A percentile compares a stretch with the other conserved stretches of the same genome.
Conservation (phyloP, 2,329 filamentous ascomycete genomes). For the Cucurbitaria berberidis region DNA sequence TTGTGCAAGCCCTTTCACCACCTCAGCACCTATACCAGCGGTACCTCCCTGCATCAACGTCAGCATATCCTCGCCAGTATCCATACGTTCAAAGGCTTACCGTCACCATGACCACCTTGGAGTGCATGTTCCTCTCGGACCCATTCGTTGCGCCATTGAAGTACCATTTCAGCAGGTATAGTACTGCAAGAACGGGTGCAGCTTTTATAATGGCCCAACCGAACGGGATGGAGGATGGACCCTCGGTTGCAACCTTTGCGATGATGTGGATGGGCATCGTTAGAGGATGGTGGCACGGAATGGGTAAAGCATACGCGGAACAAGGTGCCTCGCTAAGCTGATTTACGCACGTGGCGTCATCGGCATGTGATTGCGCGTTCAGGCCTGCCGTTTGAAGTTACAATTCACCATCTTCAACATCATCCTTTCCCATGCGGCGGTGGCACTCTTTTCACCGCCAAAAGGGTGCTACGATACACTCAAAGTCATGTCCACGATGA, state of each 20-base stretch:
- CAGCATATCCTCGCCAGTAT: slow-evolving; percentile 6
- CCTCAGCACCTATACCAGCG: slow-evolving; percentile 83
- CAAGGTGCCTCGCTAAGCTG: slow-evolving; percentile 31
- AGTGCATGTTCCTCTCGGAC: slow-evolving; percentile 85
- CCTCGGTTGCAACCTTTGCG: slow-evolving; percentile 60
- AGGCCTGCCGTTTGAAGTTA: slow-evolving; percentile 13
- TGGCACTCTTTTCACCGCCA: slow-evolving; percentile 17
- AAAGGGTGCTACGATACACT: not conserved
- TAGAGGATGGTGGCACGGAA: slow-evolving; percentile 26
- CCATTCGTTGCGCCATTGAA: slow-evolving; percentile 76
- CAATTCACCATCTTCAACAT: slow-evolving; percentile 6
- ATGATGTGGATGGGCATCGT: slow-evolving; percentile 69
- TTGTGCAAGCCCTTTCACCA: slow-evolving; percentile 74
- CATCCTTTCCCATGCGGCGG: slow-evolving; percentile 1
- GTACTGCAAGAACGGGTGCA: slow-evolving; percentile 57
- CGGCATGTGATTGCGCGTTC: slow-evolving; percentile 34
- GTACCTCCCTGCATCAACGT: slow-evolving; percentile 72
- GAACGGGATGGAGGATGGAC: slow-evolving; percentile 61
- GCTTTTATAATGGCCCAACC: slow-evolving; percentile 60
- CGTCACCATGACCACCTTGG: slow-evolving; percentile 91
- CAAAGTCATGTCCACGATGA: slow-evolving; percentile 9
- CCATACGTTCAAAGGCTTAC: slow-evolving; percentile 53
- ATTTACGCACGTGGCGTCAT: slow-evolving; percentile 36
- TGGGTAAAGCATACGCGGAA: slow-evolving; percentile 30
- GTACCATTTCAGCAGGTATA: slow-evolving; percentile 73